Conservation (phyloP, 2,329 filamentous ascomycete species). For the Thelonectria blattea region DNA sequence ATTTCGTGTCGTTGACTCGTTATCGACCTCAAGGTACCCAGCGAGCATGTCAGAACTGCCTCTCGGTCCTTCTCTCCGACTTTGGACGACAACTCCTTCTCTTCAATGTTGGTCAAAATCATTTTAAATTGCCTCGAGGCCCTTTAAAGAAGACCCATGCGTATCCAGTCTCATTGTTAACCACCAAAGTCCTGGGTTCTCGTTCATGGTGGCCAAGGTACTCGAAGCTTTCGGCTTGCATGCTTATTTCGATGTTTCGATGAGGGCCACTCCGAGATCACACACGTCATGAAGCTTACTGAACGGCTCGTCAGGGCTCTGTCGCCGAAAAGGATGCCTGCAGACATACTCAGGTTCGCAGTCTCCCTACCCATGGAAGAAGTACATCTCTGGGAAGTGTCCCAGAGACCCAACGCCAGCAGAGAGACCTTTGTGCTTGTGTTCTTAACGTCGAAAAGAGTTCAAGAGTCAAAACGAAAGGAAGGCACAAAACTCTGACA, state of each 20-base stretch:
- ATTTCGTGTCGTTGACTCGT: no score
- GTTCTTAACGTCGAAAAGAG: not conserved
- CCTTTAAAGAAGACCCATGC: no score
- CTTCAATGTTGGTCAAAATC: no score
- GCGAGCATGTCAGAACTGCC: no score
- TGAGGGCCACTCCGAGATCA: not conserved
- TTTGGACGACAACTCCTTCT: no score
- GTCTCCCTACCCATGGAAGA: not conserved
- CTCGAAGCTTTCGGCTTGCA: not conserved
- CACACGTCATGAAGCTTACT: not conserved
- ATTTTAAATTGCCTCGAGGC: no score
- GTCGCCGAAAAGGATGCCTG: not conserved
- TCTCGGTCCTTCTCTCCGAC: no score
- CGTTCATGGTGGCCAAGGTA: not conserved
- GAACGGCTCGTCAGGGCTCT: not conserved
- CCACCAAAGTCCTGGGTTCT: not conserved
- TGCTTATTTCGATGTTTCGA: not conserved
- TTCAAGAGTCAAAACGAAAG: not conserved
- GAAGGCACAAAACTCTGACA: no score
- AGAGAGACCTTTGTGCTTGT: not conserved
- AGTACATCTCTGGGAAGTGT: not conserved
- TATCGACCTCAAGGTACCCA: no score
- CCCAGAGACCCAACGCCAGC: not conserved
- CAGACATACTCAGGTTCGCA: not conserved
- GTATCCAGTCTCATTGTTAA: not conserved